phyloP scores from a whole-genome alignment of 805 yeast genomes.

The Lachancea fermentati region DNA sequence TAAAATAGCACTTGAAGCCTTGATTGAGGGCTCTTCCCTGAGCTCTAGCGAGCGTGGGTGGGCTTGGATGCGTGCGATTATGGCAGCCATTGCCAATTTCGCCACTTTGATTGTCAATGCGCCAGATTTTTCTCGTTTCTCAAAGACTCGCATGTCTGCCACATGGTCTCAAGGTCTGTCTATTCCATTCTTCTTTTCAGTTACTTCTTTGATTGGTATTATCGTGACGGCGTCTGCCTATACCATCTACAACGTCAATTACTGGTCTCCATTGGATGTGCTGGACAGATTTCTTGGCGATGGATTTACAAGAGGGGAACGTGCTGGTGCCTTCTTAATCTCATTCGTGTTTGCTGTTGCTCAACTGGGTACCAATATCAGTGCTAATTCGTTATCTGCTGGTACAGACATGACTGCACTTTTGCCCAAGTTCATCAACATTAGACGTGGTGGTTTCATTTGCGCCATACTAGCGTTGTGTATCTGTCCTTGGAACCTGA shows the following conservation, averaged over 20 bases:
- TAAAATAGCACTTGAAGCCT: conserved; percentile 24
- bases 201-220: conserved; percentile 81
- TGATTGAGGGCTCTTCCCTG: conserved; percentile 37
- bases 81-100: conserved; percentile 81
- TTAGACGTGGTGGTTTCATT: conserved; percentile 74
- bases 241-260: conserved; percentile 57
- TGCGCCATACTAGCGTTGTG: conserved; percentile 68
- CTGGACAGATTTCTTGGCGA: conserved; percentile 55
- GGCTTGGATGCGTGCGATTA: conserved; percentile 73
- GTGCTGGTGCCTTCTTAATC: conserved; percentile 78
- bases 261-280: conserved; percentile 84
- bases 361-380: conserved; percentile 72
- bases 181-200: conserved; percentile 70
- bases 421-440: conserved; percentile 57
- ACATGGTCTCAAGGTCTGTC: conserved; percentile 56
- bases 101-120: conserved; percentile 86
- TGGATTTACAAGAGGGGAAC: conserved; percentile 45
- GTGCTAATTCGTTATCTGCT: conserved; percentile 65
- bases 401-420: conserved; percentile 70
- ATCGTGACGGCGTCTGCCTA: conserved; percentile 77
- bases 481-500: conserved; percentile 80
- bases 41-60: conserved; percentile 64
- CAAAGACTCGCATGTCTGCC: conserved; percentile 49
- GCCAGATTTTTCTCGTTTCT: conserved; percentile 85
- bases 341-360: conserved; percentile 67